Evolutionary conservation across 768 basidiomycete genomes (phyloP), one percentile per base, ranked within the genome.

Genomic region (Serendipita sp.): DNA sequence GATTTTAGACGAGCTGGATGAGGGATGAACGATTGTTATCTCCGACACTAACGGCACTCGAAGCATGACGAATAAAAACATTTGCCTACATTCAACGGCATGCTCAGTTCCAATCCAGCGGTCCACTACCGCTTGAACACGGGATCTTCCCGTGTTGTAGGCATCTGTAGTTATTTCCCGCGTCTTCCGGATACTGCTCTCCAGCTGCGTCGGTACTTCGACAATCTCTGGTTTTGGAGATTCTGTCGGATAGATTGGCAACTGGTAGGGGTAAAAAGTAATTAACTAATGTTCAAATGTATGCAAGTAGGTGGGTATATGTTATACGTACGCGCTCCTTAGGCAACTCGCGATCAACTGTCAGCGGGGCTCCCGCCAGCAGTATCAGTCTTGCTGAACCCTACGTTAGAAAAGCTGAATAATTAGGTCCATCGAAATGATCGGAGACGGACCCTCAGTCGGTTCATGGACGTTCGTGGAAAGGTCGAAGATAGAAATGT

Each of bases 21-120:
- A 32, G 63, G 60, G 51, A 56, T 45, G 63, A 18, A 32, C 2
- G n/a, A 23, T 4, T 34, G 32, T 41, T 23, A 41, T 18, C 36
- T 46, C 38, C 13, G 13, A 41, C 1, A 41, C 38, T 13, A 41
- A 41, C 44, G 13, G 23, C 18, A 35, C 30, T 2, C 18, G 18
- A 41, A 11, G 10, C 46, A 16, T 34, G 15, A 28, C 44, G 34
- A 8, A 16, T 16, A 46, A 51, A 35, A 64, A 38, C 60, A 34
- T 32, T 62, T 2, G 80, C 88, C 67, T 73, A 94, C 94, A 76
- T 76, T 96, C 94, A 36, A 94, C 85, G 5, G 81, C 80, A 68
- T 88, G 81, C 73, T 97, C 95, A 36, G 92, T 78, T 11, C 81
- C 82, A 70, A 98, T 89, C 92, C 92, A 95, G 67, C 79, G 80